phyloP scores from a whole-genome alignment of 441 rosid species.

The Mallotus repandus region DNA sequence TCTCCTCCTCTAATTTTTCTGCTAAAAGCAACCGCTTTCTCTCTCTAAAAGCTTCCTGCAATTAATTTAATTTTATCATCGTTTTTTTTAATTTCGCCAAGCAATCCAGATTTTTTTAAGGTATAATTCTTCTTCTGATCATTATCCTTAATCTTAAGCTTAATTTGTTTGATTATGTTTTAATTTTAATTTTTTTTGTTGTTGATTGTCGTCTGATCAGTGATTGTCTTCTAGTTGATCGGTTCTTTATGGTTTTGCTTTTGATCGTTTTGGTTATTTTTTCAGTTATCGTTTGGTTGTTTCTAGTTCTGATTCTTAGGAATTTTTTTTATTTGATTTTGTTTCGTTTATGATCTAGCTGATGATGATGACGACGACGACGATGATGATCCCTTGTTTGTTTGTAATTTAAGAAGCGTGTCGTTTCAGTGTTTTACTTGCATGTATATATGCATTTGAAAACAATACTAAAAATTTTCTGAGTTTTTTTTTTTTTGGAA shows the following conservation, averaged over 20 bases:
- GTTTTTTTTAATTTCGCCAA: constrained; percentile 4
- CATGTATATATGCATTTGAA: not conserved
- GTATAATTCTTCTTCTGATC: constrained; percentile 22
- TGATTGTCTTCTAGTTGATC: constrained; percentile 1
- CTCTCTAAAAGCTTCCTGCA: constrained; percentile 17
- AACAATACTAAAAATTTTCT: too few relatives aligned
- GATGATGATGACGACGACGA: too few relatives aligned
- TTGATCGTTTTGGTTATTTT: constrained; percentile 20
- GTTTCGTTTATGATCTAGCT: not conserved
- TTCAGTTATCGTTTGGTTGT: constrained; percentile 2
- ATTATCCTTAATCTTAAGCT: not conserved
- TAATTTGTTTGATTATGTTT: constrained; percentile 5
- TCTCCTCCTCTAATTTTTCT: constrained; percentile 17
- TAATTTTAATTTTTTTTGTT: constrained; percentile 6
- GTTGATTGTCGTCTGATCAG: not conserved
- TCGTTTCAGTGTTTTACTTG: not conserved
- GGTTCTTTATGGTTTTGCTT: not conserved
- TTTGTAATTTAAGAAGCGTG: not conserved
- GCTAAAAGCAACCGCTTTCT: not conserved
- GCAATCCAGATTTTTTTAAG: constrained; percentile 21
- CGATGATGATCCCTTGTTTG: not conserved
- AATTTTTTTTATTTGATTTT: constrained; percentile 21
- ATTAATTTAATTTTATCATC: not conserved
- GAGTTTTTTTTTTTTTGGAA: too few relatives aligned
- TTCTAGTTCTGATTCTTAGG: not conserved